Conservation (phyloP, 768 basidiomycete species). For the Xerocomus potaroensis region DNA sequence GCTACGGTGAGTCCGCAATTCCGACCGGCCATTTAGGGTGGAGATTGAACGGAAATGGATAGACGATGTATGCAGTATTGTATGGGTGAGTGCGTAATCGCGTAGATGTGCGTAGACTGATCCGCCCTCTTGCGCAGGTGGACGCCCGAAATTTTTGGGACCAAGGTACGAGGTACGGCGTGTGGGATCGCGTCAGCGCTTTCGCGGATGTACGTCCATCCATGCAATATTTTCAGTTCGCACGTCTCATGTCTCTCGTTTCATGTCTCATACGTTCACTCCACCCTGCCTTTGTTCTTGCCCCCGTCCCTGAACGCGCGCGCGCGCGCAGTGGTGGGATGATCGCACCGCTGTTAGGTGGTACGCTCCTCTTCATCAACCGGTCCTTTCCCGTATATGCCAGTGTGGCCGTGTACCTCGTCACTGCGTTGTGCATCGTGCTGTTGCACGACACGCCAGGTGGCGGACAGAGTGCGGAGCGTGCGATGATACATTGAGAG, state of each 20-base stretch:
- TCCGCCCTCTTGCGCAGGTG: slow-evolving; percentile 35
- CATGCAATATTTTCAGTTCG: too few species aligned
- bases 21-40: neutral
- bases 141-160: slow-evolving; percentile 86
- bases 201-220: slow-evolving; percentile 71
- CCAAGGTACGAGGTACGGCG: slow-evolving; percentile 83
- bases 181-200: slow-evolving; percentile 85
- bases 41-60: neutral
- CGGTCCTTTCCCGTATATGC: slow-evolving; percentile 72
- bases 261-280: too few species aligned
- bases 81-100: slow-evolving; percentile 45
- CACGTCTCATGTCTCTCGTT: too few species aligned
- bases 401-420: slow-evolving; percentile 60
- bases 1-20: slow-evolving; percentile 43
- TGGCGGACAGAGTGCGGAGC: slow-evolving; percentile 17
- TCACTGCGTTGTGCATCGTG: slow-evolving; percentile 61
- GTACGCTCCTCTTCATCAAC: slow-evolving; percentile 61
- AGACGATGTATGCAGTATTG: slow-evolving; percentile 86
- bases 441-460: slow-evolving; percentile 51
- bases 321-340: slow-evolving; percentile 70
- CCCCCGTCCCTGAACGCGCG: neutral
- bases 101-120: neutral
- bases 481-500: slow-evolving; percentile 16
- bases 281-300: too few species aligned
- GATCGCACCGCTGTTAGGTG: slow-evolving; percentile 81